Evolutionary conservation across 2,329 filamentous ascomycete species (phyloP).

Genomic region (Madurella mycetomatis): DNA sequence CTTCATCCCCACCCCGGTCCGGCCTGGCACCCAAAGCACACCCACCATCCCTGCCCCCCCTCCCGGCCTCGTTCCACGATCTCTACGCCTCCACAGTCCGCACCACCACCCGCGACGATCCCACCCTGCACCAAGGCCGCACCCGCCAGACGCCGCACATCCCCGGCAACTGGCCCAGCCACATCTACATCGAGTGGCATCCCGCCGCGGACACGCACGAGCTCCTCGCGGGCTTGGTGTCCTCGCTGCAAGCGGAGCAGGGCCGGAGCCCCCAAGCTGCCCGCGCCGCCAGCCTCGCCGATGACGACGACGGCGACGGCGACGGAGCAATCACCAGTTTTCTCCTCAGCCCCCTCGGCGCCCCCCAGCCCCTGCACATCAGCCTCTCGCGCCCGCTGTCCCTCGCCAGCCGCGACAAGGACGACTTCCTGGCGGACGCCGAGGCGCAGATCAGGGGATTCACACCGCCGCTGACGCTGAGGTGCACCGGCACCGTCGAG

Average conservation of each 20-base stretch:
- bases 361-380: constrained; percentile 78
- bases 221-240: constrained; percentile 42
- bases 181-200: constrained; percentile 86
- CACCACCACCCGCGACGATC: constrained; percentile 74
- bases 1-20: constrained; percentile 4
- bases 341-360: constrained; percentile 71
- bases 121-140: constrained; percentile 77
- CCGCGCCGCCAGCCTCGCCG: not conserved
- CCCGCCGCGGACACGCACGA: constrained; percentile 46
- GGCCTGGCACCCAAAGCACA: constrained; percentile 8
- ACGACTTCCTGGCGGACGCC: constrained; percentile 59
- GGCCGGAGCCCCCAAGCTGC: not conserved
- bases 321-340: constrained; percentile 57
- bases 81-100: constrained; percentile 81
- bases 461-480: constrained; percentile 30
- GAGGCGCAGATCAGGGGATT: constrained; percentile 35
- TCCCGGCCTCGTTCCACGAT: constrained; percentile 79
- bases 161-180: constrained; percentile 86
- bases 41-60: constrained; percentile 55
- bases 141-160: constrained; percentile 79
- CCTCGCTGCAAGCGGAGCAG: constrained; percentile 32
- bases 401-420: constrained; percentile 67
- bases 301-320: not conserved
- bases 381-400: constrained; percentile 80
- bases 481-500: constrained; percentile 31